phyloP scores from a whole-genome alignment of 257 asterid genomes.

The Salvia hispanica region DNA sequence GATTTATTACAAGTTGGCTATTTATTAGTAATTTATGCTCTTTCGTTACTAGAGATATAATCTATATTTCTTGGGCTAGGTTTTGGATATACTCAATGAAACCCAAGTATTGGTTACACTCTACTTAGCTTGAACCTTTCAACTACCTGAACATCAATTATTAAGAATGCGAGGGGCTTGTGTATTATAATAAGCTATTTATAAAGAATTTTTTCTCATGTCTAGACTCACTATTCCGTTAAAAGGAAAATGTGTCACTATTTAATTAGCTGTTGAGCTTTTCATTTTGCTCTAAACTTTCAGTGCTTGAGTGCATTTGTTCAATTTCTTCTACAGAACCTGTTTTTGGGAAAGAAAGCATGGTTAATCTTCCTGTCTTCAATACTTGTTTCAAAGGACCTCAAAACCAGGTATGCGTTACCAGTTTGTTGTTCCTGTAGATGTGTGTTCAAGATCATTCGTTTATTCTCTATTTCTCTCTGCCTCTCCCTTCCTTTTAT shows the following conservation, averaged over 20 bases:
- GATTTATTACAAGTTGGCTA: constrained; percentile 7
- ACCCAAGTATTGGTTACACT: neutral
- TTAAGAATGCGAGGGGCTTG: constrained; percentile 3
- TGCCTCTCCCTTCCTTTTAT: neutral
- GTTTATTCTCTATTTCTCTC: neutral
- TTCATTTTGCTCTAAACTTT: constrained; percentile 6
- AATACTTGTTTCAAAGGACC: constrained; percentile 39
- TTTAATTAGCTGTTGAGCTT: neutral
- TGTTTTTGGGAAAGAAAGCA: constrained; percentile 38
- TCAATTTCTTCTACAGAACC: constrained; percentile 45
- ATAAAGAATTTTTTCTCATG: neutral
- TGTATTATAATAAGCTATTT: neutral
- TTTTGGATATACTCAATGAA: constrained; percentile 8
- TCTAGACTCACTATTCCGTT: neutral
- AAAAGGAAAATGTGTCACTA: neutral
- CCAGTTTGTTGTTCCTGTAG: constrained; percentile 9
- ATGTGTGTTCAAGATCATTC: neutral
- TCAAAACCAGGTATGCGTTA: constrained; percentile 49
- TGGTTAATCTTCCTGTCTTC: constrained; percentile 43
- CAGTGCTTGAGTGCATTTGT: constrained; percentile 19
- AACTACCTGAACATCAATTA: neutral
- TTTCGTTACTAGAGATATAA: neutral
- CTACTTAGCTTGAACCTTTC: constrained; percentile 3
- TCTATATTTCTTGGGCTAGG: neutral
- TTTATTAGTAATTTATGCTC: neutral